Base-by-base conservation (phyloP, 768 basidiomycete genomes). In the Russula sp. region DNA sequence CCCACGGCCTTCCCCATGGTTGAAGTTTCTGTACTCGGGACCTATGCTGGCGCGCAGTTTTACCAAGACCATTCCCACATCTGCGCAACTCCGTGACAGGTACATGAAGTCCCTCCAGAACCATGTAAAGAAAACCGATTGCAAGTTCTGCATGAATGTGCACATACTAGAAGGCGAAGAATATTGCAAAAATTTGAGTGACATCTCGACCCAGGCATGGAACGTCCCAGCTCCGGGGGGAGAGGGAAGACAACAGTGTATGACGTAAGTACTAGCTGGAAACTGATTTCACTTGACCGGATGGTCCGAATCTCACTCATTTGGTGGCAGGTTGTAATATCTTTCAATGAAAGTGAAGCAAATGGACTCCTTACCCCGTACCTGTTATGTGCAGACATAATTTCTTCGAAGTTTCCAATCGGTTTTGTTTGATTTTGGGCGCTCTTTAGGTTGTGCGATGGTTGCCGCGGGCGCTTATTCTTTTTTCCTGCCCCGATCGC, bases 161-260 rank as follows among this genome's bases (percentile, higher is more conserved):
- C 62, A 62, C 62, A 13, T 10, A 2, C 16, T 62, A 16, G 34
- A 50, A 16, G 62, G 62, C 24, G 62, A 57, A 16, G n/a, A 3
- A 22, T 62, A 50, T 38, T 50, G 54, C 30, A 2, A 0, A 1
- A 28, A 50, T n/a, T 20, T 62, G 22, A 5, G 4, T 13, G 48
- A 49, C 22, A 14, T 49, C 6, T 14, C 22, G 22, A 24, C 11
- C 5, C 0, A 18, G 20, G 51, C 30, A 30, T 20, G 30, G 18
- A 52, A 32, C 5, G 18, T 49, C 24, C 13, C 48, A 49, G 5
- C n/a, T 49, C 24, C 24, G 24, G 34, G 10, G 34, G n/a, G n/a
- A n/a, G n/a, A n/a, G n/a, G n/a, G n/a, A n/a, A n/a, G n/a, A n/a
- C n/a, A n/a, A n/a, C n/a, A n/a, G n/a, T n/a, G n/a, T n/a, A n/a